These are phyloP conservation scores for Pythium monospermum DNA, from an alignment of 352 stramenopile genomes.

Conservation along the genomic window DNA sequence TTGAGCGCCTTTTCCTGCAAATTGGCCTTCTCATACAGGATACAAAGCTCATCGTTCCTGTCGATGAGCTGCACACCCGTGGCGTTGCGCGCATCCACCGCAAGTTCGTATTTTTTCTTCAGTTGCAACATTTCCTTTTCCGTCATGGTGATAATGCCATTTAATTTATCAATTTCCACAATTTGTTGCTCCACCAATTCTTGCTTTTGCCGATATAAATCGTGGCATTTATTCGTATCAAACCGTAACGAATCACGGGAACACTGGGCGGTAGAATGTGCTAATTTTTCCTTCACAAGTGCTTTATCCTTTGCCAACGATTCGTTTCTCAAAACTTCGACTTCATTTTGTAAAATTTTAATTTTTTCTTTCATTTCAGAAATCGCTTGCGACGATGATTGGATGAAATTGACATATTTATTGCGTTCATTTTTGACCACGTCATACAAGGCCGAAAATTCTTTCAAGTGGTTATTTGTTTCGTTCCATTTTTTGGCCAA, in stretches of 20 bases:
- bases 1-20: constrained; percentile 83
- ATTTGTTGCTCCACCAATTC: constrained; percentile 94
- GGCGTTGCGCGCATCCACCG: constrained; percentile 83
- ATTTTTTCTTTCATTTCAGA: constrained; percentile 97
- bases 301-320: constrained; percentile 91
- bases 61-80: constrained; percentile 92
- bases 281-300: constrained; percentile 86
- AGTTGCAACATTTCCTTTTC: constrained; percentile 90
- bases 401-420: constrained; percentile 95
- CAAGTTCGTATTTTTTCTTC: constrained; percentile 90
- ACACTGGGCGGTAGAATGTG: constrained; percentile 82
- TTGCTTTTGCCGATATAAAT: constrained; percentile 87
- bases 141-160: constrained; percentile 89
- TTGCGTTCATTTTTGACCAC: constrained; percentile 95
- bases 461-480: constrained; percentile 88
- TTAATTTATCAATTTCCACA: constrained; percentile 94
- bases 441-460: constrained; percentile 93
- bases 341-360: constrained; percentile 93
- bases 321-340: constrained; percentile 93
- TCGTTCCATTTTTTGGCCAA: constrained; percentile 94
- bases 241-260: constrained; percentile 86
- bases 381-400: constrained; percentile 86
- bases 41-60: constrained; percentile 94
- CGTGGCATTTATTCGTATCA: constrained; percentile 89
- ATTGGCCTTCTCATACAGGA: constrained; percentile 93